Evolutionary conservation across 192 early-diverging fungal genomes (phyloP).

Genomic region (Linnemannia exigua): DNA sequence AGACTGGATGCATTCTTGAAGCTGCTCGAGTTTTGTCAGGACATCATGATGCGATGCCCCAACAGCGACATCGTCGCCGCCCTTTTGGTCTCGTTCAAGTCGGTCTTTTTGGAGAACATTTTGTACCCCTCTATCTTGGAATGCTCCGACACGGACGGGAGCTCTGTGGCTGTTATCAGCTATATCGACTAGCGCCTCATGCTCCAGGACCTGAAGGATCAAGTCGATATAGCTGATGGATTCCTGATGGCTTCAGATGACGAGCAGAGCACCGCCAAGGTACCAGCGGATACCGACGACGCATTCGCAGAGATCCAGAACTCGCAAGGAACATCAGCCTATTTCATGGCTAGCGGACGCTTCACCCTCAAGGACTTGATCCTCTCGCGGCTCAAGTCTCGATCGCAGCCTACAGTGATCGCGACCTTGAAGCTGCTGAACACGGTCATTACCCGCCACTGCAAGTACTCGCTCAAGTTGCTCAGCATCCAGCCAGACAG

Average conservation of each 20-base stretch:
- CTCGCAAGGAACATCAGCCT: conserved; percentile 60
- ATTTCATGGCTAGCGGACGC: conserved; percentile 64
- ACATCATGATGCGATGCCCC: conserved; percentile 78
- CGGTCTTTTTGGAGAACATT: conserved; percentile 88
- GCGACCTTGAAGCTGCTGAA: conserved; percentile 86
- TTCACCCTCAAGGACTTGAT: conserved; percentile 89
- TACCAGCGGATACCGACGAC: conserved; percentile 41
- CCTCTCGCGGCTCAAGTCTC: conserved; percentile 89
- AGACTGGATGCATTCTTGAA: conserved; percentile 78
- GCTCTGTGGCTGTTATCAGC: conserved; percentile 88
- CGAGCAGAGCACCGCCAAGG: conserved; percentile 26
- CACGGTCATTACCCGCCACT: conserved; percentile 81
- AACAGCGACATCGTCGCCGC: conserved; percentile 69
- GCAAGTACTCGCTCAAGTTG: conserved; percentile 80
- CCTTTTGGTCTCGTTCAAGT: conserved; percentile 77
- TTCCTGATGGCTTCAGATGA: conserved; percentile 84
- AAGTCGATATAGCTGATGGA: conserved; percentile 79
- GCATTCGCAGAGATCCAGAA: conserved; percentile 64
- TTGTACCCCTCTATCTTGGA: conserved; percentile 88
- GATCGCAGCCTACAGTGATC: conserved; percentile 89
- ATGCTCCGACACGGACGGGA: conserved; percentile 93
- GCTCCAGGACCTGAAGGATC: conserved; percentile 77
- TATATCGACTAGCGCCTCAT: conserved; percentile 91
- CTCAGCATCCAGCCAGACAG: conserved; percentile 78
- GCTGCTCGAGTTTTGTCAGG: conserved; percentile 81